Evolutionary conservation across 2,329 filamentous ascomycete species (phyloP).

Genomic region (Colletotrichum ledebouriae): DNA sequence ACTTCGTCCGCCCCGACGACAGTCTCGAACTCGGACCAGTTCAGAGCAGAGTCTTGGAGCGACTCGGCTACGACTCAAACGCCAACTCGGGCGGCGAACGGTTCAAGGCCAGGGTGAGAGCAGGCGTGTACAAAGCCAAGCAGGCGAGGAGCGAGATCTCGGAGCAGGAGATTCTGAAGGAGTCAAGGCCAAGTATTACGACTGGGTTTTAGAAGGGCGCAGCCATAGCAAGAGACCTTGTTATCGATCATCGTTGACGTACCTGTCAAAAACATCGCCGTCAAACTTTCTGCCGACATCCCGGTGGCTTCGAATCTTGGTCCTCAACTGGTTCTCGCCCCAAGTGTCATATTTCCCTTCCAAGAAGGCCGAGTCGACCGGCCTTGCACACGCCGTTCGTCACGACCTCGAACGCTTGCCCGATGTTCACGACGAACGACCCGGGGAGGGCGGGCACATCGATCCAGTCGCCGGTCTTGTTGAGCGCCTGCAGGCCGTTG

Average conservation of each 20-base stretch:
- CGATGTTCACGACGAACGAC: conserved; percentile 70
- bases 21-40: conserved; percentile 50
- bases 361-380: conserved; percentile 65
- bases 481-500: conserved; percentile 65
- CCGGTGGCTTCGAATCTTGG: conserved; percentile 65
- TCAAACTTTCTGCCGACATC: conserved; percentile 64
- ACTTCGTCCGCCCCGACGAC: conserved; percentile 55
- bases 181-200: conserved; percentile 52
- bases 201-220: conserved; percentile 41
- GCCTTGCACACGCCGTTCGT: conserved; percentile 67
- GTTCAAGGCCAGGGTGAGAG: conserved; percentile 52
- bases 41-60: conserved; percentile 49
- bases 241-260: conserved; percentile 56
- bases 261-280: conserved; percentile 60
- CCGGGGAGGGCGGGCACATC: conserved; percentile 61
- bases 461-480: conserved; percentile 62
- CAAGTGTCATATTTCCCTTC: conserved; percentile 65
- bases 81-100: conserved; percentile 49
- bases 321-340: conserved; percentile 67
- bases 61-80: conserved; percentile 48
- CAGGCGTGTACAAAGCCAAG: conserved; percentile 40
- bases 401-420: conserved; percentile 70
- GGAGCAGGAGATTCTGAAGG: conserved; percentile 50
- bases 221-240: too few species aligned
- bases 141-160: conserved; percentile 47